phyloP scores from a whole-genome alignment of 768 basidiomycete species.

The Boletus rex-veris region DNA sequence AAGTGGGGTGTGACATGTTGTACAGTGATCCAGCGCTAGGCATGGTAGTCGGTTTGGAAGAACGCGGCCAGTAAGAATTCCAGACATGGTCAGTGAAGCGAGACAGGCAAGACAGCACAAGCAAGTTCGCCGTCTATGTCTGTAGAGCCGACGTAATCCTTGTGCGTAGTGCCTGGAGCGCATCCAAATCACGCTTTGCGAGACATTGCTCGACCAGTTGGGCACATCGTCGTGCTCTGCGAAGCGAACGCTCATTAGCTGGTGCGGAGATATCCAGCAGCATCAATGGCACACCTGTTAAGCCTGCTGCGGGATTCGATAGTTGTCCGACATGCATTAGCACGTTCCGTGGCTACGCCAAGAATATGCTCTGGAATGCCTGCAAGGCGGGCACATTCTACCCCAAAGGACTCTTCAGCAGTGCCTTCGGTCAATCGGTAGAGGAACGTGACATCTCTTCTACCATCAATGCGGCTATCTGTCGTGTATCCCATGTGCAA shows the following conservation, averaged over 20 bases:
- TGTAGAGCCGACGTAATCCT: slow-evolving; percentile 6
- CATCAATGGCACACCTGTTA: slow-evolving; percentile 40
- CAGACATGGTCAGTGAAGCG: background rate
- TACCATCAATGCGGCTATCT: slow-evolving; percentile 65
- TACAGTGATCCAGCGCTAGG: too few relatives aligned
- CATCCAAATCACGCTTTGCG: slow-evolving; percentile 11
- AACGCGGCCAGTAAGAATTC: background rate
- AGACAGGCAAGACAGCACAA: background rate
- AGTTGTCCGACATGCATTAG: slow-evolving; percentile 50
- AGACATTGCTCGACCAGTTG: slow-evolving; percentile 28
- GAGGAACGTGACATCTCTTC: slow-evolving; percentile 80
- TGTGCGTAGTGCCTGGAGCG: slow-evolving; percentile 22
- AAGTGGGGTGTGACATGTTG: background rate
- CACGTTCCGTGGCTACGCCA: slow-evolving; percentile 50
- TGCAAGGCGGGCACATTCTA: slow-evolving; percentile 89
- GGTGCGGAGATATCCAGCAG: background rate
- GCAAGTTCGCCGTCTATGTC: background rate
- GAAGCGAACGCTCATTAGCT: background rate
- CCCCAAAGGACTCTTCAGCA: slow-evolving; percentile 82
- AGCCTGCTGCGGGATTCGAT: slow-evolving; percentile 48
- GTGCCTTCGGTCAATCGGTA: slow-evolving; percentile 73
- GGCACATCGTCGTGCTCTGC: slow-evolving; percentile 29
- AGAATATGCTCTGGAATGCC: slow-evolving; percentile 74
- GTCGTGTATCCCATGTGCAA: slow-evolving; percentile 84
- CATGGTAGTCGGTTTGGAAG: background rate